Base-by-base conservation (phyloP, 2,329 filamentous ascomycete genomes). In the Fusarium sp. region DNA sequence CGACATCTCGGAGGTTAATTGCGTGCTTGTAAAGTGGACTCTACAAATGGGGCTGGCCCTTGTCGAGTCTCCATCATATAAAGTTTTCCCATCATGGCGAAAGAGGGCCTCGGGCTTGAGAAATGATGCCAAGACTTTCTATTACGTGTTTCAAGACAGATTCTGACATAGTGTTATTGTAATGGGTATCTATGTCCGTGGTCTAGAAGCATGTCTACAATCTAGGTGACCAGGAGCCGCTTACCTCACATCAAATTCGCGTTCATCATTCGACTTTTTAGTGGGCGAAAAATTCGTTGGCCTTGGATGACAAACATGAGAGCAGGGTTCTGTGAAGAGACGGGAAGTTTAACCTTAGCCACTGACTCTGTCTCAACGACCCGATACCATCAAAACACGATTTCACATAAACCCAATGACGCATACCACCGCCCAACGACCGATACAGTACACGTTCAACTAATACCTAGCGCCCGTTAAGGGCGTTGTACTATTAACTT, bases 11-110 rank as follows among this genome's bases (percentile, higher is more conserved):
- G 60, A 67, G 31, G 31, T 39, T 27, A 52, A 74, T 74, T 69
- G 65, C 72, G 72, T 74, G 72, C 72, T 74, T 52, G 1, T 4
- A 3, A 22, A 73, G 72, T 67, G 72, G 65, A 41, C 35, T 31
- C 41, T 13, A 8, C 29, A n/a, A n/a, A 62, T 33, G 43, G 56
- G 35, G 24, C 56, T 16, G 1, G 24, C n/a, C 43, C 43, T 48
- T 31, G 31, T 39, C 11, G 5, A 6, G 33, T 54, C 59, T 48
- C 72, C 72, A 64, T 66, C 31, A 18, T 59, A 74, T 74, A 69
- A 63, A 29, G 68, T 72, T 74, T 58, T 71, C 10, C 1, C 18
- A 14, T 20, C n/a, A 74, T 74, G 45, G 56, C 72, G 72, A 66
- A 48, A 69, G 68, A 24, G 29, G 4, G 65, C 39, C 72, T 68